Percentiles rank a stretch among this genome's conserved stretches.
These are phyloP conservation scores for Phaffia australis DNA, from an alignment of 768 basidiomycete species.

Conservation along the genomic window DNA sequence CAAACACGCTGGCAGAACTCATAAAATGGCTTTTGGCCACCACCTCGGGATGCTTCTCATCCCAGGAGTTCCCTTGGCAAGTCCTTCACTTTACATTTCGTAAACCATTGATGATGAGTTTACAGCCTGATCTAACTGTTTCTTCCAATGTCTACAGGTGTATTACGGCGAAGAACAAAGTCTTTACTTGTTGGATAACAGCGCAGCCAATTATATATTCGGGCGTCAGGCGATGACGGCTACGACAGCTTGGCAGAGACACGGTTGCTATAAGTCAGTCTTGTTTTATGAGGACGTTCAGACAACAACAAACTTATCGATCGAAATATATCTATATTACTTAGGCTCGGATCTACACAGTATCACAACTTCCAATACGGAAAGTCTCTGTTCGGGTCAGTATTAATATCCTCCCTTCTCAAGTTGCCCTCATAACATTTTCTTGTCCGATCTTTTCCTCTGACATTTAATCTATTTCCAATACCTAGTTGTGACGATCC, in stretches of 20 bases:
- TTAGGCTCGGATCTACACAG: slow-evolving; percentile 64
- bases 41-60: slow-evolving; percentile 69
- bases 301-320: not conserved
- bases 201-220: slow-evolving; percentile 65
- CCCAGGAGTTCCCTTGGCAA: slow-evolving; percentile 64
- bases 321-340: not conserved
- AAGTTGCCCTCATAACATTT: not conserved
- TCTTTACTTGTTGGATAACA: slow-evolving; percentile 75
- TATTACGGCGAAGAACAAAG: slow-evolving; percentile 86
- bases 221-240: slow-evolving; percentile 86
- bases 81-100: not conserved
- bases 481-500: slow-evolving; percentile 56
- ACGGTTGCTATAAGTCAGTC: slow-evolving; percentile 64
- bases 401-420: not conserved
- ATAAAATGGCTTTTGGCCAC: slow-evolving; percentile 60
- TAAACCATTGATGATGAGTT: not conserved
- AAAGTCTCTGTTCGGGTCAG: slow-evolving; percentile 54
- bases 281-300: not conserved
- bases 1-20: slow-evolving; percentile 60
- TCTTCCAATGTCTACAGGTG: slow-evolving; percentile 35
- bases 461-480: not conserved
- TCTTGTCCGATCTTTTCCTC: not conserved
- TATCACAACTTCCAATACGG: slow-evolving; percentile 89
- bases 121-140: not conserved
- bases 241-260: slow-evolving; percentile 77